Conservation (phyloP, 2,329 filamentous ascomycete species). For the Nemania sp. region DNA sequence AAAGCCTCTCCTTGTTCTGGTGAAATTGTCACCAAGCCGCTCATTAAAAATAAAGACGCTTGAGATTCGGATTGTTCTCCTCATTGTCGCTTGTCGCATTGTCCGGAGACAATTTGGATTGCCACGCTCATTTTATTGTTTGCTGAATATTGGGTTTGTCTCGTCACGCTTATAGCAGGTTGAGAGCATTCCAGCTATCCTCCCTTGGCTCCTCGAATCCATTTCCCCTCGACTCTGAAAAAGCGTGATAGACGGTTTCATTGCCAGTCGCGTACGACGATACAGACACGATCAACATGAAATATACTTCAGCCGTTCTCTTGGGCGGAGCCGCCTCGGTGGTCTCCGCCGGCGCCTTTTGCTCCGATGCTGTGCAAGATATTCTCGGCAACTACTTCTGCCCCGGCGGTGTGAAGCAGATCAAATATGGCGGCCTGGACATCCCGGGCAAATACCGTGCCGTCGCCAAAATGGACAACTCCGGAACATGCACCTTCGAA, state of each 20-base stretch:
- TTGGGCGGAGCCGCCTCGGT: constrained; percentile 34
- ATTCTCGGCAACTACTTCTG: constrained; percentile 36
- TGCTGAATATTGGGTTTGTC: constrained; percentile 5
- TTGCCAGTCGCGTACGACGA: constrained; percentile 1
- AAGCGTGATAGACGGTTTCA: constrained; percentile 4
- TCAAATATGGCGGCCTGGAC: constrained; percentile 68
- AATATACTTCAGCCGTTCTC: constrained; percentile 33
- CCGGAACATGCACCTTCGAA: constrained; percentile 57
- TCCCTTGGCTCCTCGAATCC: constrained; percentile 1
- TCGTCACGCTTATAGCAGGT: neutral
- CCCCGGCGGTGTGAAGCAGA: constrained; percentile 55
- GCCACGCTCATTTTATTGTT: constrained; percentile 30
- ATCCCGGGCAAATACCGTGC: constrained; percentile 65
- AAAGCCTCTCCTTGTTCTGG: constrained; percentile 39
- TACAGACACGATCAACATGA: constrained; percentile 28
- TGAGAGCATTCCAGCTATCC: constrained; percentile 16
- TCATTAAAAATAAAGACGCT: constrained; percentile 36
- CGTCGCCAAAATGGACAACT: constrained; percentile 61
- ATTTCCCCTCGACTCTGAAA: neutral
- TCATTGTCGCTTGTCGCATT: constrained; percentile 26
- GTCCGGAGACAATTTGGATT: constrained; percentile 24
- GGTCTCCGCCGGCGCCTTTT: constrained; percentile 31
- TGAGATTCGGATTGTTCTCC: constrained; percentile 17
- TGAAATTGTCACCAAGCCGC: constrained; percentile 38
- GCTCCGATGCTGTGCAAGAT: constrained; percentile 32